Evolutionary conservation across 495 filamentous ascomycete species (phyloP).

Genomic region (Trichoderma orchidacearum): DNA sequence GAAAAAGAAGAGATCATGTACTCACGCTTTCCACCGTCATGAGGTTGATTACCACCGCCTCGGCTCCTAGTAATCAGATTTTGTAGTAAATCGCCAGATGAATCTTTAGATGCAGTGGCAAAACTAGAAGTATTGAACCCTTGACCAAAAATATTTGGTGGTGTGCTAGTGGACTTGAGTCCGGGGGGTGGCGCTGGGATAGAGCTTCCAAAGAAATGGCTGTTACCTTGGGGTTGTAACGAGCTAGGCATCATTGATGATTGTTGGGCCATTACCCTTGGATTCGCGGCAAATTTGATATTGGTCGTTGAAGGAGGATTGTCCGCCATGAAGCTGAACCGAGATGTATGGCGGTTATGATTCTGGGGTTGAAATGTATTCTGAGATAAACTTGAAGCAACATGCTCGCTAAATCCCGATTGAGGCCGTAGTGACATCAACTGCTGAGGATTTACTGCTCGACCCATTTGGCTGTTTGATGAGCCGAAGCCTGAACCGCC

Average conservation of each 20-base stretch:
- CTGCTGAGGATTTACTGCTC: constrained; percentile 74
- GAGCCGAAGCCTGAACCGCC: constrained; percentile 37
- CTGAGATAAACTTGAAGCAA: constrained; percentile 31
- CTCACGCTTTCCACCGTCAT: constrained; percentile 93
- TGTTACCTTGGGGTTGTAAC: constrained; percentile 42
- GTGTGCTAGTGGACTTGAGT: constrained; percentile 85
- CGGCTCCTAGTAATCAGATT: constrained; percentile 49
- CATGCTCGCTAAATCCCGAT: constrained; percentile 44
- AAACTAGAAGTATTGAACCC: constrained; percentile 51
- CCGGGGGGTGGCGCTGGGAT: constrained; percentile 91
- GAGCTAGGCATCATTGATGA: constrained; percentile 73
- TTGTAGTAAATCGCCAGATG: constrained; percentile 59
- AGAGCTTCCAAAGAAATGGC: constrained; percentile 41
- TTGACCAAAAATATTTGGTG: constrained; percentile 73
- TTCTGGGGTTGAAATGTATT: constrained; percentile 59
- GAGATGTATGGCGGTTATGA: constrained; percentile 72
- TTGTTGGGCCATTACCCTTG: constrained; percentile 80
- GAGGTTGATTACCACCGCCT: constrained; percentile 47
- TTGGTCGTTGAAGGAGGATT: constrained; percentile 42
- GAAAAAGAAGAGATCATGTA: constrained; percentile 61
- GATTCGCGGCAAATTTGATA: constrained; percentile 74
- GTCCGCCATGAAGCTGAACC: constrained; percentile 82
- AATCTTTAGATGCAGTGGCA: constrained; percentile 45
- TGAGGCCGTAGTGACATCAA: constrained; percentile 51
- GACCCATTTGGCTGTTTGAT: constrained; percentile 25